Base-by-base conservation (phyloP, 2,329 filamentous ascomycete species). In the Coniochaeta sp. region DNA sequence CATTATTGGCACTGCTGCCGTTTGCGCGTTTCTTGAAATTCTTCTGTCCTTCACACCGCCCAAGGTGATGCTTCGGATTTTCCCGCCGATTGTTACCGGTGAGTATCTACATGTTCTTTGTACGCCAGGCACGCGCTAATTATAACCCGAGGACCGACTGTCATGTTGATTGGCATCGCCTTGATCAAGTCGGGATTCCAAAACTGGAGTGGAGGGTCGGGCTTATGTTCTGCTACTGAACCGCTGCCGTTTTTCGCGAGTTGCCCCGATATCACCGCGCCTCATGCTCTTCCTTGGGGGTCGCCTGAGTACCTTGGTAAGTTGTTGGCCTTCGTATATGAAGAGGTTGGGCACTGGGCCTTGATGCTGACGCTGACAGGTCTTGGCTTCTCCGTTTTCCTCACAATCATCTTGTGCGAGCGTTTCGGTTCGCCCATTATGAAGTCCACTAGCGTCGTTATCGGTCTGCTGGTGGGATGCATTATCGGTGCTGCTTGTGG, bases 371-470 rank as follows among this genome's bases (percentile, higher is more conserved):
- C 8, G 31, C 11, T 17, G 40, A 34, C 1, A 71, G 72, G 81
- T 14, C 81, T 95, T 1, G 90, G 90, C 0, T 93, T 95, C 75
- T 85, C 85, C 52, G 90, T 93, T 38, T 93, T 93, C 69, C 66
- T 89, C 52, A 89, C 88, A 31, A 93, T 95, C 69, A 87, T 95
- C 62, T 70, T 93, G 14, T 90, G 89, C 70, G 90, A 95, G 72
- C 84, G 89, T 12, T 92, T 93, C 66, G 91, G 91, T 1, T 83
- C 89, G 0, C 90, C 91, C 0, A 89, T 95, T 65, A 93, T 95
- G 89, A 93, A 93, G 70, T 90, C 86, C 2, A 89, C 85, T 8
- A 86, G 87, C 33, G 89, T 93, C 34, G 84, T 93, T 47, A 79
- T 91, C 60, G 90, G 90, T 16, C 79, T 93, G 6, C 80, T 91